Evolutionary conservation across 805 yeast species (phyloP).

Genomic region (Candida tallmaniae): DNA sequence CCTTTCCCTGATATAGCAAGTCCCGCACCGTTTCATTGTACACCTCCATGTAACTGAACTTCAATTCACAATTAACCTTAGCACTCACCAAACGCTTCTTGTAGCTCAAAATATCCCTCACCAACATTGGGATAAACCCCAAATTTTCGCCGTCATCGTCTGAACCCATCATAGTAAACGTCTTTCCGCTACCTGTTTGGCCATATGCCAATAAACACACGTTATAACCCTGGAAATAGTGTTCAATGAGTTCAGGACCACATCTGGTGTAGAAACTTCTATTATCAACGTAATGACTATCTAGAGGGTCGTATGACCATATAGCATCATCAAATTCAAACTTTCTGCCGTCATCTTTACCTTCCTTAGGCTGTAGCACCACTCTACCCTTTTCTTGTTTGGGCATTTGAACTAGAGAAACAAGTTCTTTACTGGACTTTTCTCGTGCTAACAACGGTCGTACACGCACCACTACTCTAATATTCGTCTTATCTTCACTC

Average conservation of each 20-base stretch:
- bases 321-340: conserved; percentile 17
- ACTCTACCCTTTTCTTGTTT: too few species aligned
- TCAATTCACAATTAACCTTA: conserved; percentile 33
- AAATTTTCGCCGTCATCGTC: conserved; percentile 15
- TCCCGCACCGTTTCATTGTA: conserved; percentile 77
- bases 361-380: conserved; percentile 16
- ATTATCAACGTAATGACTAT: conserved; percentile 44
- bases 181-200: conserved; percentile 41
- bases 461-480: conserved; percentile 50
- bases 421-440: too few species aligned
- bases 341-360: conserved; percentile 2
- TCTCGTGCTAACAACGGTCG: conserved; percentile 42
- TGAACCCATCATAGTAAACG: conserved; percentile 41
- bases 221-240: conserved; percentile 36
- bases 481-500: conserved; percentile 16
- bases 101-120: conserved; percentile 48
- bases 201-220: conserved; percentile 42
- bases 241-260: conserved; percentile 58
- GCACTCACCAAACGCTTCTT: conserved; percentile 33
- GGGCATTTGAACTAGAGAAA: too few species aligned
- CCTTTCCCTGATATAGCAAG: conserved; percentile 31
- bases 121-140: conserved; percentile 40
- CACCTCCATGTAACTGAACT: conserved; percentile 65
- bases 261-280: conserved; percentile 44
- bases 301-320: conserved; percentile 14